phyloP scores from a whole-genome alignment of 2,329 filamentous ascomycete species.

The Chaetomium sp. region DNA sequence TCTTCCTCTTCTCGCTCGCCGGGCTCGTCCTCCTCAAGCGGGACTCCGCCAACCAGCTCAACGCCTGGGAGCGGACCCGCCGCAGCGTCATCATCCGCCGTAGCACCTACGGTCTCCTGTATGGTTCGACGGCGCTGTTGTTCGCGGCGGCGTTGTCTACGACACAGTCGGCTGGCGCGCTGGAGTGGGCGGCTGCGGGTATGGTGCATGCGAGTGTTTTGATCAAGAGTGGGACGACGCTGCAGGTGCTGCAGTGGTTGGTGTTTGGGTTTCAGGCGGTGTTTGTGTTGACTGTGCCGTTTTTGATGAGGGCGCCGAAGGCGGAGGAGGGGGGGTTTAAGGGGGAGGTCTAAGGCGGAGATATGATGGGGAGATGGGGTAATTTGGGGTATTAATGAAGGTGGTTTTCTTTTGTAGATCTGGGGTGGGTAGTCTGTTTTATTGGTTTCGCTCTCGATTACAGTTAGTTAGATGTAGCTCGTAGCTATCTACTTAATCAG shows the following conservation, averaged over 20 bases:
- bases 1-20: slow-evolving; percentile 18
- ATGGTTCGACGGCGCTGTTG: slow-evolving; percentile 16
- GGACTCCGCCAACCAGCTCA: slow-evolving; percentile 6
- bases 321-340: slow-evolving; percentile 2
- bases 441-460: neutral
- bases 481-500: no score
- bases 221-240: slow-evolving; percentile 18
- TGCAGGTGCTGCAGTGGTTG: slow-evolving; percentile 27
- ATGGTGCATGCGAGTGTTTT: slow-evolving; percentile 12
- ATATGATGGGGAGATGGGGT: neutral
- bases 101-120: slow-evolving; percentile 17
- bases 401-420: neutral
- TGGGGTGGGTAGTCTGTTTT: neutral
- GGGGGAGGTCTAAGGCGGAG: slow-evolving; percentile 1
- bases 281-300: slow-evolving; percentile 20
- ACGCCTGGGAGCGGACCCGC: slow-evolving; percentile 8
- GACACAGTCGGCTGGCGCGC: slow-evolving; percentile 17
- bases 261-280: slow-evolving; percentile 22
- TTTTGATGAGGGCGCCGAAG: slow-evolving; percentile 6
- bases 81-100: slow-evolving; percentile 15
- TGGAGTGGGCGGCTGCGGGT: slow-evolving; percentile 15
- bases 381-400: no score
- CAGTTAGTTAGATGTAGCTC: no score
- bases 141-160: slow-evolving; percentile 22
- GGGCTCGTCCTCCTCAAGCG: slow-evolving; percentile 18